These are phyloP conservation scores for Xylariaceae sp. DNA, from an alignment of 2,329 filamentous ascomycete species.

Conservation along the genomic window DNA sequence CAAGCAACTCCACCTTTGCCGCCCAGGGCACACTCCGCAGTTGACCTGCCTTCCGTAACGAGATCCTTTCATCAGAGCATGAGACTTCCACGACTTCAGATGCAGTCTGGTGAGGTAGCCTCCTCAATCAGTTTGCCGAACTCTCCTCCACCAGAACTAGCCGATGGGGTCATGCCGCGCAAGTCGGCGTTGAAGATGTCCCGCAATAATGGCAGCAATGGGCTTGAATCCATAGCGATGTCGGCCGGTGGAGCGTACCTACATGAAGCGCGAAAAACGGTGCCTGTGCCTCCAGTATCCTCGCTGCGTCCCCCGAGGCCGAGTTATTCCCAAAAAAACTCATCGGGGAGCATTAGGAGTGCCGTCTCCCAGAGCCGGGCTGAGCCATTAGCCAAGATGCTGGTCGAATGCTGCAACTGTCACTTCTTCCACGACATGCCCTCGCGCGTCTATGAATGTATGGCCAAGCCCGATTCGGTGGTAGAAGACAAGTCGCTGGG, in stretches of 20 bases:
- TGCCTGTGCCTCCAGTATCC: slow-evolving; percentile 21
- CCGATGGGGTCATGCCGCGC: slow-evolving; percentile 20
- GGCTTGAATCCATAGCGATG: slow-evolving; percentile 19
- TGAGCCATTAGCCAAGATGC: slow-evolving; percentile 54
- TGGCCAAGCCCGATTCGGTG: slow-evolving; percentile 53
- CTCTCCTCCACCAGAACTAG: slow-evolving; percentile 25
- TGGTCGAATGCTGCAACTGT: slow-evolving; percentile 61
- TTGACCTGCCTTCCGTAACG: slow-evolving; percentile 25
- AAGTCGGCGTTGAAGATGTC: slow-evolving; percentile 26
- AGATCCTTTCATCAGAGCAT: slow-evolving; percentile 34
- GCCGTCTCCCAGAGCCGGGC: slow-evolving; percentile 12
- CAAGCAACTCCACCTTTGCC: slow-evolving; percentile 11
- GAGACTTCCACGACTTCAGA: slow-evolving; percentile 35
- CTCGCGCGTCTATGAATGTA: slow-evolving; percentile 57
- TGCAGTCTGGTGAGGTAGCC: slow-evolving; percentile 18
- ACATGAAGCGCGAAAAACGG: slow-evolving; percentile 33
- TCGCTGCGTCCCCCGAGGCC: slow-evolving; percentile 25
- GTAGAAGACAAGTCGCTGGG: slow-evolving; percentile 47
- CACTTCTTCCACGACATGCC: slow-evolving; percentile 63
- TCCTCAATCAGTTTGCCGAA: slow-evolving; percentile 26
- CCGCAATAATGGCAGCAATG: slow-evolving; percentile 22
- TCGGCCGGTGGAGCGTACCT: slow-evolving; percentile 31
- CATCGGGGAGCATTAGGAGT: slow-evolving; percentile 21
- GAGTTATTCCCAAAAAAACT: slow-evolving; percentile 23
- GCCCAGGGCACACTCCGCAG: slow-evolving; percentile 25